Conservation (phyloP, 345 rosid species). For the Kandelia obovata region DNA sequence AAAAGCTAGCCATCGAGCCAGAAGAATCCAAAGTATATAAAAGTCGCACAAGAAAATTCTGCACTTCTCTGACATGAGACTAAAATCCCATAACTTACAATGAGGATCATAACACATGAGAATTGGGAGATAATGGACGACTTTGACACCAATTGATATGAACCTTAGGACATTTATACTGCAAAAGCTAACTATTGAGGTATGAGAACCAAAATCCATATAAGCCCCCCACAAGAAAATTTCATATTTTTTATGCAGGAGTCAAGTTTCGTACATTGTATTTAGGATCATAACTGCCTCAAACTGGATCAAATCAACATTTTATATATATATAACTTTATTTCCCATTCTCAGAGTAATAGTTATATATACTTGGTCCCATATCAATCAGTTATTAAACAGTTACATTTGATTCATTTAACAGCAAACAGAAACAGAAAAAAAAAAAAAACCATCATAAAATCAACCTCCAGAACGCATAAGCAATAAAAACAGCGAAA, state of each 20-base stretch:
- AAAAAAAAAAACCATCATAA: neutral
- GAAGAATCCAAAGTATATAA: too few species aligned
- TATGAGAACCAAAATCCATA: neutral
- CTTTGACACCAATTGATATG: too few species aligned
- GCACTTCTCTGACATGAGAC: too few species aligned
- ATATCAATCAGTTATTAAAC: neutral
- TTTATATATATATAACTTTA: too few species aligned
- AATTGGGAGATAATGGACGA: too few species aligned
- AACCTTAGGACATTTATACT: neutral
- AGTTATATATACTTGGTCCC: neutral
- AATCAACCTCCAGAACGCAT: neutral
- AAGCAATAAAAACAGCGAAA: neutral
- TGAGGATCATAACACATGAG: too few species aligned
- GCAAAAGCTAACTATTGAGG: neutral
- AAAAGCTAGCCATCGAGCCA: too few species aligned
- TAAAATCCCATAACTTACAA: too few species aligned
- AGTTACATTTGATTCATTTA: conserved; percentile 2
- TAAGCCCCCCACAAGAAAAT: neutral
- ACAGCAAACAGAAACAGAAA: neutral
- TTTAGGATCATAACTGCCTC: neutral
- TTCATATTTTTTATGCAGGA: neutral
- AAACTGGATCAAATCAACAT: neutral
- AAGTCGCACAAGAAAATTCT: too few species aligned
- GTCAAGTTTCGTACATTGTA: neutral
- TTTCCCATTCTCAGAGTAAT: neutral